Evolutionary conservation across 2,329 filamentous ascomycete genomes (phyloP).

Genomic region (Juglanconis juglandina): DNA sequence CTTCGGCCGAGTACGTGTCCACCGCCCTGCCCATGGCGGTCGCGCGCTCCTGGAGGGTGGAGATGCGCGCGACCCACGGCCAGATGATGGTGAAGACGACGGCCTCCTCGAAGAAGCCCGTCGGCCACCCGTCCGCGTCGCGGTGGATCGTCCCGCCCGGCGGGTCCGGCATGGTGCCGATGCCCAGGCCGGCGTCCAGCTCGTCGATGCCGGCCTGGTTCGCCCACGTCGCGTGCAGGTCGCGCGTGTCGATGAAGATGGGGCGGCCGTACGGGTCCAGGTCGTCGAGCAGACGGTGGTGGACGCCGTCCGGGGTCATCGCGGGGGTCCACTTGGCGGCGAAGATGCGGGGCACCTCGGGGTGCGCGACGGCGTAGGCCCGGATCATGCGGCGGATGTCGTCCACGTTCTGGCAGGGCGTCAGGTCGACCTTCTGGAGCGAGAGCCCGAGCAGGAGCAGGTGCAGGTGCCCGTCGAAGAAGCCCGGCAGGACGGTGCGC

Average conservation of each 20-base stretch:
- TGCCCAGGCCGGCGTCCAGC: slow-evolving; percentile 46
- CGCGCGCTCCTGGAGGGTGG: slow-evolving; percentile 45
- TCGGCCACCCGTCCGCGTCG: slow-evolving; percentile 42
- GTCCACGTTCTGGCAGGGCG: slow-evolving; percentile 40
- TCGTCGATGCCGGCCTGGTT: slow-evolving; percentile 50
- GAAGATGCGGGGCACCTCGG: slow-evolving; percentile 44
- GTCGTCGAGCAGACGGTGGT: slow-evolving; percentile 49
- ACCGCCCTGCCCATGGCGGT: slow-evolving; percentile 44
- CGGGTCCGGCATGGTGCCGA: slow-evolving; percentile 43
- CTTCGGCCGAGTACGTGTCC: slow-evolving; percentile 44
- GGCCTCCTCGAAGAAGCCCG: slow-evolving; percentile 52
- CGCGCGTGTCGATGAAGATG: slow-evolving; percentile 55
- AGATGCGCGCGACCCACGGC: slow-evolving; percentile 48
- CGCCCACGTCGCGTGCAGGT: slow-evolving; percentile 55
- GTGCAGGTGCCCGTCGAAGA: slow-evolving; percentile 58
- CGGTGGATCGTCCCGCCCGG: slow-evolving; percentile 51
- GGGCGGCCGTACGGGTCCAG: slow-evolving; percentile 43
- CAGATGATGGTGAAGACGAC: slow-evolving; percentile 52
- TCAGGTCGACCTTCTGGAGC: slow-evolving; percentile 47
- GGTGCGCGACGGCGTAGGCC: slow-evolving; percentile 42
- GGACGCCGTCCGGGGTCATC: slow-evolving; percentile 49
- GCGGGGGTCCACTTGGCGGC: slow-evolving; percentile 53
- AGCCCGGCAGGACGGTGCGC: slow-evolving; percentile 48
- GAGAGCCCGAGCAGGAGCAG: slow-evolving; percentile 53
- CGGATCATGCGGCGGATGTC: slow-evolving; percentile 48